Evolutionary conservation across 345 rosid species (phyloP), one percentile per base, ranked within the genome.

Genomic region (Zanthoxylum bungeanum): DNA sequence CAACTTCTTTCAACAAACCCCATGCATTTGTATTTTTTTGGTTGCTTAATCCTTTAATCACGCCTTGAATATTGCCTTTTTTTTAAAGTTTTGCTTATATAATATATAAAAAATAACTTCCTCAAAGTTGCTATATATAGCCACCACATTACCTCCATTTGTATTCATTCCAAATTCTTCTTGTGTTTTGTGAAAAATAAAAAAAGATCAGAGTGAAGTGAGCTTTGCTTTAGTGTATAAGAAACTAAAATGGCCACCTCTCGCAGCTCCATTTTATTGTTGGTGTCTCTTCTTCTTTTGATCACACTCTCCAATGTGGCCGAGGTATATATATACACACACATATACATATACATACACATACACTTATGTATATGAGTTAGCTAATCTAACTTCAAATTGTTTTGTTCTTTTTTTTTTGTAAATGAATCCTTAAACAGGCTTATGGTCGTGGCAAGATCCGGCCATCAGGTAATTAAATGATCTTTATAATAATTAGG

Each of bases 251-350:
- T 83, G 86, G 78, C 75, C 8, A 37, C n/a, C 27, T 42, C 60
- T 28, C 50, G 67, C 55, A 33, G 25, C 34, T 46, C 80, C 22
- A 36, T 61, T 19, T 25, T 74, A 30, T 39, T 80, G 68, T 28
- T 69, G 9, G 9, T 74, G 27, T 73, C 79, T 42, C 47, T 84
- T 21, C 71, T 81, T 47, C 72, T 84, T 19, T 36, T 81, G 73
- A 31, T 78, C 8, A 12, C 83, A 17, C 59, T 76, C 30, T 76
- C 77, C 58, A 64, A 42, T 61, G 57, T 75, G 9, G 72, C 82
- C 19, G 76, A 84, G 87, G 87, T 81, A 55, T 9, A 22, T n/a
- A n/a, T n/a, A n/a, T n/a, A n/a, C n/a, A n/a, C n/a, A n/a, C n/a
- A n/a, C n/a, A n/a, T n/a, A n/a, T n/a, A n/a, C n/a, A n/a, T n/a